Conservation (phyloP, 2,329 filamentous ascomycete genomes). For the Fusarium buxicola region DNA sequence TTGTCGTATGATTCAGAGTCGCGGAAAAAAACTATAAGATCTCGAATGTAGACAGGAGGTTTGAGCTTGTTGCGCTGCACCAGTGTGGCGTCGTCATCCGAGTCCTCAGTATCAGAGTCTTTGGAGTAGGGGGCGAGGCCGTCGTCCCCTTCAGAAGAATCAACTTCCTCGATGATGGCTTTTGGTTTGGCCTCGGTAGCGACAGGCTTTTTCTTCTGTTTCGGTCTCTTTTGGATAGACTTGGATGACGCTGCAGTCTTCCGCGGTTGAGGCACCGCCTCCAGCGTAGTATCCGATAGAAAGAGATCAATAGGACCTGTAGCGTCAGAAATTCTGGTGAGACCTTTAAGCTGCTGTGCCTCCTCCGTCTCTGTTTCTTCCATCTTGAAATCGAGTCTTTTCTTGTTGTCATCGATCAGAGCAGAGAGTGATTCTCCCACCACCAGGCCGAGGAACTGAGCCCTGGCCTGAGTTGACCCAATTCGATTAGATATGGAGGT, state of each 20-base stretch:
- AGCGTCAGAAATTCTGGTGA: constrained; percentile 72
- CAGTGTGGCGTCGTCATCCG: constrained; percentile 91
- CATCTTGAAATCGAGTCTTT: constrained; percentile 83
- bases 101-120: constrained; percentile 89
- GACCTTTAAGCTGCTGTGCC: constrained; percentile 77
- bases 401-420: constrained; percentile 74
- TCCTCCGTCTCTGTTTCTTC: constrained; percentile 81
- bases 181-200: constrained; percentile 49
- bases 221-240: constrained; percentile 40
- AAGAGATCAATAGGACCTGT: constrained; percentile 69
- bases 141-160: constrained; percentile 69
- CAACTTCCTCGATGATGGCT: constrained; percentile 74
- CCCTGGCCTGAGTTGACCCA: constrained; percentile 77
- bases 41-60: constrained; percentile 90
- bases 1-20: constrained; percentile 87
- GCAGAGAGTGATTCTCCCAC: constrained; percentile 79
- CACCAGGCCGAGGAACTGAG: constrained; percentile 88
- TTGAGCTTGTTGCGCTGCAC: constrained; percentile 85
- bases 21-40: constrained; percentile 81
- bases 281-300: constrained; percentile 34
- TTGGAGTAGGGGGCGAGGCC: constrained; percentile 84
- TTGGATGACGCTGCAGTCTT: constrained; percentile 17
- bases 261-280: constrained; percentile 3
- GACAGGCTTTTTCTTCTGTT: constrained; percentile 47
- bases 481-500: constrained; percentile 87